Base-by-base conservation (phyloP, 768 basidiomycete genomes). In the Leccinum aurantiacum region DNA sequence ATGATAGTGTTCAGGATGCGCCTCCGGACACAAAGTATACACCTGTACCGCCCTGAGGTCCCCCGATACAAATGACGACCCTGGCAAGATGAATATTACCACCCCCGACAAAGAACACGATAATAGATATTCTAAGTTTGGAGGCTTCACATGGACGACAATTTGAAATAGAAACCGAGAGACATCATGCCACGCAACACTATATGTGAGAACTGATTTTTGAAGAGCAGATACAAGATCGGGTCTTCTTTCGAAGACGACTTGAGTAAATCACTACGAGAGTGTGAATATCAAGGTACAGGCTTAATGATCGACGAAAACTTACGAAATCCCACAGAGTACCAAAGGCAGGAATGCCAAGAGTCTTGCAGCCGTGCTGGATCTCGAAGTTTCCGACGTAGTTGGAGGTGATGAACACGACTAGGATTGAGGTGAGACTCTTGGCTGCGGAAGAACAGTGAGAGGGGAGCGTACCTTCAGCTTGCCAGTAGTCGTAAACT, bases 391-490 rank as follows among this genome's bases (percentile, higher is more conserved):
- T 91, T 29, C 90, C 90, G 44, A 84, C 80, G 65, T 82, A 87
- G 75, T 92, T 92, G n/a, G 89, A 91, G 8, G 90, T 92, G 72
- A 92, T 89, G 74, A 92, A 90, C 27, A 91, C 85, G 49, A 92
- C 86, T 85, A 35, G 31, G 19, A 25, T 53, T 11, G 44, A 60
- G 3, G 7, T 56, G 22, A 61, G 48, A 14, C 22, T 11, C 27
- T 46, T 8, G 15, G 50, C 38, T n/a, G 14, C 8, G 7, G 22
- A 33, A 22, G 57, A 19, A 51, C 47, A 50, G 38, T 15, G 50
- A 53, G 31, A 46, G 6, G 17, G 10, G 14, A 54, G 24, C 63
- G 58, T 65, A 83, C 84, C 86, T 76, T 92, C 90, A 2, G 90
- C 90, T 46, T 84, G 78, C 87, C 87, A 92, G 48, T 79, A 80